Base-by-base conservation (phyloP, 106 monocot species). In the Dioscorea dumetorum region DNA sequence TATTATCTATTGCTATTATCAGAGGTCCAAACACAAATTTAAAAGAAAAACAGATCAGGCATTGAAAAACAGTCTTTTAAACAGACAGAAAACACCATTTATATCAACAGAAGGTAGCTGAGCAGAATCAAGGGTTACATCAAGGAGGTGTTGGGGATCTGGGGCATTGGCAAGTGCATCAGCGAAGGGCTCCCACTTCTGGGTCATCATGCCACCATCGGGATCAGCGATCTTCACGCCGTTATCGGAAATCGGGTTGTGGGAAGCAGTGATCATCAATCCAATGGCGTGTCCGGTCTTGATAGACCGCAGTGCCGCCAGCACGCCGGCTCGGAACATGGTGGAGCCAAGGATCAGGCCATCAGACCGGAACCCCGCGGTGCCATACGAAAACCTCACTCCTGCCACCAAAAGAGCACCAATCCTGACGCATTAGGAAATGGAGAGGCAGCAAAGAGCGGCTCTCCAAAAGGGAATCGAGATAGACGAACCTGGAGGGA, bases 141-240 rank as follows among this genome's bases (percentile, higher is more conserved):
- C 66, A 60, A 91, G 66, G 52, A 95, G 83, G 58, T 49, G 24
- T 4, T 91, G 72, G 24, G 95, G 68, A 70, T 71, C 79, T 12
- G 78, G 73, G 24, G 91, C 88, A 50, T 84, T 84, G 62, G 88
- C 91, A 57, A 95, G 83, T 21, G 73, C 74, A 70, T 95, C 91
- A 49, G 91, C 95, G 24, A 91, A 91, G 14, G 95, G 91, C 76
- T 95, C 95, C 95, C 95, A 95, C 2, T 24, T 58, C 75, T 88
- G 91, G 5, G 79, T 68, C 88, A 95, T 75, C 91, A 95, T 95
- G 17, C 91, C 81, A 14, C 95, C 91, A 53, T 88, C 77, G 9
- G 95, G 86, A 64, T 95, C 95, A 4, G 88, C 85, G 60, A 91
- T 84, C 88, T 95, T 95, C 32, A 91, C 85, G 34, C 88, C 91